Evolutionary conservation across 1,284 basidiomycete genomes (phyloP), one percentile per base, ranked within the genome.

Genomic region (Ceratobasidium sp.): DNA sequence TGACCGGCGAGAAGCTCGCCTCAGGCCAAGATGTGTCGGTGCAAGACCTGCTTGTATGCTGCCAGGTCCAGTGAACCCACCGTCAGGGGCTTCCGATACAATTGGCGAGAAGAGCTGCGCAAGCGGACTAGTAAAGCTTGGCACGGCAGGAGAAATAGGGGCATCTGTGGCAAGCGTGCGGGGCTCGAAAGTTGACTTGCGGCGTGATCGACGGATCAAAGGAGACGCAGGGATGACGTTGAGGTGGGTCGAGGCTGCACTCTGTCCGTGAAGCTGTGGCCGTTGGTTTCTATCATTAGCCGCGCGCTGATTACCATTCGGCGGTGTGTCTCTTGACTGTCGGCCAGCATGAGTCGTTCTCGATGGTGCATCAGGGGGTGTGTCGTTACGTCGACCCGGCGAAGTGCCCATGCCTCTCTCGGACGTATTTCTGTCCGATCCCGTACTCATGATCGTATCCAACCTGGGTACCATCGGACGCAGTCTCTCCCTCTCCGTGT

Each of bases 101-200:
- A 93, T 80, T 3, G 93, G 91, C 78, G 91, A 91, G 82, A 90
- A 94, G 15, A 93, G 86, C 82, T 93, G 92, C 3, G 92, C 92
- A 1, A 94, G 86, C 23, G 93, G 93, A 81, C 91, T 92, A 7
- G 86, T 83, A 68, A 69, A 74, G 17, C 44, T 65, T 0, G 79
- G 66, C 3, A 65, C 28, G 15, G 68, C 52, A 26, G 61, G 48
- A 13, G 61, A 59, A 10, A 61, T 59, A 17, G 59, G 48, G 2
- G 54, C 66, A 38, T 48, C 65, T 50, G 52, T 28, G 13, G 69
- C 65, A 52, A 66, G 70, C 12, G 69, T 13, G 50, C 61, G 74
- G 17, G 69, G 77, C 46, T 76, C 67, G 52, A 68, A 61, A 1
- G 77, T 77, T 28, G 65, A 77, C 46, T 61, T 68, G 15, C 70